Evolutionary conservation across 768 basidiomycete genomes (phyloP), one percentile per base, ranked within the genome.

Genomic region (Harrya chromipes): DNA sequence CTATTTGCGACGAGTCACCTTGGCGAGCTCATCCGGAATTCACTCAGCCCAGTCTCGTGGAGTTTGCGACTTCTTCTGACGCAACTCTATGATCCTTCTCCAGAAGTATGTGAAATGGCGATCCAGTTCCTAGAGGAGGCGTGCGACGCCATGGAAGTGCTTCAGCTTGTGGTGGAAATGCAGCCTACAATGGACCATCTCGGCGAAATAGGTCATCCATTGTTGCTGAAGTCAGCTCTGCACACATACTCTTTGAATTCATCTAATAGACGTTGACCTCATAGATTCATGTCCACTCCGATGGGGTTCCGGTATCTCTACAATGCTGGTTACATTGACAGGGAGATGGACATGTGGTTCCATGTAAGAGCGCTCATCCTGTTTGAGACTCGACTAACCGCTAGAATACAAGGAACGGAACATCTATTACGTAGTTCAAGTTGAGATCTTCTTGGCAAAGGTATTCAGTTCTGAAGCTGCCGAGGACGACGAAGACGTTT

Each of bases 341-440:
- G 88, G 40, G 94, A 97, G 67, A 90, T 99, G 80, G 93, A 98
- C 54, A 80, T 83, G 56, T 99, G 97, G 97, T 91, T 95, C 61
- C 84, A 92, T 65, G 95, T 94, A 61, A 59, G 87, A 63, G 24
- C 1, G 21, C 14, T 45, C 19, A 17, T 29, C 17, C 26, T 13
- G 6, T 16, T 24, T 33, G n/a, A 39, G 17, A n/a, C 17, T 26
- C 16, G 34, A 46, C 55, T 63, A 37, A 59, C n/a, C 23, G 21
- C 7, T 12, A n/a, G 14, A 24, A 38, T 49, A 29, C 3, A 59
- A 97, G 95, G 91, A 93, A 66, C 89, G 93, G 26, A 99, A 99
- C 59, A 76, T 90, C 4, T 83, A 87, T 45, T 99, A 98, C 63
- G 92, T 94, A 7, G 85, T 98, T 16, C 86, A 95, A 62, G 86